Evolutionary conservation across 768 basidiomycete species (phyloP).

Genomic region (Vararia minispora): DNA sequence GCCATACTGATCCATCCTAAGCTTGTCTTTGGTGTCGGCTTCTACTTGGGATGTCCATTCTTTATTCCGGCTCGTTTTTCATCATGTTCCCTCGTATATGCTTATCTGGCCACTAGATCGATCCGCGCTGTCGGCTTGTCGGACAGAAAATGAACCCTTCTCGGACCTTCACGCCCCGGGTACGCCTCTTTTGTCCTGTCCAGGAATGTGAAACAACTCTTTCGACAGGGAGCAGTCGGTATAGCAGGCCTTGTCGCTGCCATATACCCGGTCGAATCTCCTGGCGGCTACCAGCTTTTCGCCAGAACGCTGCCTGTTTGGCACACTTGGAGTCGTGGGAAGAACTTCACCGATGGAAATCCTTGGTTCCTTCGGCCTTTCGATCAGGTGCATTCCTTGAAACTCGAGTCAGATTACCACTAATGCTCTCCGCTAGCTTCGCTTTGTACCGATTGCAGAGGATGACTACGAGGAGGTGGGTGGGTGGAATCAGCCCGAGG

Average conservation of each 20-base stretch:
- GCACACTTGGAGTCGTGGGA: constrained; percentile 50
- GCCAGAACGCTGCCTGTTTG: constrained; percentile 55
- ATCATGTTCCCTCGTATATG: not conserved
- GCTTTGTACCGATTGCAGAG: constrained; percentile 37
- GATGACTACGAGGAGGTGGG: constrained; percentile 37
- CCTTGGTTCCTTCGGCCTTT: constrained; percentile 57
- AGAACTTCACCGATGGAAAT: constrained; percentile 30
- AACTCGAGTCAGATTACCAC: not conserved
- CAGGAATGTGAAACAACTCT: not conserved
- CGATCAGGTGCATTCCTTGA: constrained; percentile 35
- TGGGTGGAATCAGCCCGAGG: not conserved
- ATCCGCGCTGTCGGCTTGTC: constrained; percentile 44
- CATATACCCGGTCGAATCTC: constrained; percentile 53
- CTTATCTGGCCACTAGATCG: constrained; percentile 28
- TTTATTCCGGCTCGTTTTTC: constrained; percentile 40
- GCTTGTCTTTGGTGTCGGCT: constrained; percentile 54
- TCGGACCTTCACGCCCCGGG: constrained; percentile 51
- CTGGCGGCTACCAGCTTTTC: constrained; percentile 56
- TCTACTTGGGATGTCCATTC: constrained; percentile 56
- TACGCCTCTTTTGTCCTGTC: constrained; percentile 15
- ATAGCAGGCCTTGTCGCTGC: constrained; percentile 57
- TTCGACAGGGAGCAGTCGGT: constrained; percentile 54
- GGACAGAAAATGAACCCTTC: constrained; percentile 74
- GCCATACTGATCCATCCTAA: constrained; percentile 15
- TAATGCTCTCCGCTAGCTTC: constrained; percentile 24